A percentile compares a stretch with the other conserved stretches of the same genome.
These are phyloP conservation scores for Aspergillus tamarii DNA, from an alignment of 2,329 filamentous ascomycete species.

Conservation along the genomic window DNA sequence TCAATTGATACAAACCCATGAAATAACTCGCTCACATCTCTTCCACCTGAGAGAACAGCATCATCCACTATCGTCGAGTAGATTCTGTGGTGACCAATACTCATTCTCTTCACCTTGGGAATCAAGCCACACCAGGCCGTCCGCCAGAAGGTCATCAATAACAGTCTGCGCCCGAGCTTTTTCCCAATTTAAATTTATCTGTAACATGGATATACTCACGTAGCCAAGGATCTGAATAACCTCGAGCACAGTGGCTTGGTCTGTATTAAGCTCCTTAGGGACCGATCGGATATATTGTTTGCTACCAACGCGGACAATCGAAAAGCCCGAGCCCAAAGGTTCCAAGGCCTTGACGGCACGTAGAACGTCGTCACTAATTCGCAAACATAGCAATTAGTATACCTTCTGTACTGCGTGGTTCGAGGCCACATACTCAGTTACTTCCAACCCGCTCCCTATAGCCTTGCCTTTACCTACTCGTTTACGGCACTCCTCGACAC, in stretches of 20 bases:
- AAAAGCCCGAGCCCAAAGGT: conserved; percentile 86
- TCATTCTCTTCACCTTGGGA: conserved; percentile 82
- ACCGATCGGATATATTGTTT: conserved; percentile 89
- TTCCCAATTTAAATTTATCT: conserved; percentile 84
- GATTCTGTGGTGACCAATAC: conserved; percentile 71
- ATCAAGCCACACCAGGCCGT: conserved; percentile 94
- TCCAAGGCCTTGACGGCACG: conserved; percentile 84
- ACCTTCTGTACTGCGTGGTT: not conserved
- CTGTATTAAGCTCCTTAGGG: conserved; percentile 91
- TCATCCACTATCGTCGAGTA: conserved; percentile 48
- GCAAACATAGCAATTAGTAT: conserved; percentile 10
- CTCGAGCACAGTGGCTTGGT: conserved; percentile 90
- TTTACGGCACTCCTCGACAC: conserved; percentile 77
- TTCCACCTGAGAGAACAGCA: not conserved
- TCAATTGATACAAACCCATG: not conserved
- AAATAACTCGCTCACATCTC: not conserved
- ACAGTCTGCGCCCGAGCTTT: conserved; percentile 82
- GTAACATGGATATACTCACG: conserved; percentile 86
- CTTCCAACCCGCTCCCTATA: conserved; percentile 73
- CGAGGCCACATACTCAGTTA: conserved; percentile 68
- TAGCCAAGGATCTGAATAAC: conserved; percentile 88
- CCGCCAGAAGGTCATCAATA: conserved; percentile 83
- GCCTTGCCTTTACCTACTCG: conserved; percentile 72
- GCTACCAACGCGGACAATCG: conserved; percentile 78
- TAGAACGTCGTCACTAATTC: conserved; percentile 76